Base-by-base conservation (phyloP, 345 rosid species). In the Salix udensis region DNA sequence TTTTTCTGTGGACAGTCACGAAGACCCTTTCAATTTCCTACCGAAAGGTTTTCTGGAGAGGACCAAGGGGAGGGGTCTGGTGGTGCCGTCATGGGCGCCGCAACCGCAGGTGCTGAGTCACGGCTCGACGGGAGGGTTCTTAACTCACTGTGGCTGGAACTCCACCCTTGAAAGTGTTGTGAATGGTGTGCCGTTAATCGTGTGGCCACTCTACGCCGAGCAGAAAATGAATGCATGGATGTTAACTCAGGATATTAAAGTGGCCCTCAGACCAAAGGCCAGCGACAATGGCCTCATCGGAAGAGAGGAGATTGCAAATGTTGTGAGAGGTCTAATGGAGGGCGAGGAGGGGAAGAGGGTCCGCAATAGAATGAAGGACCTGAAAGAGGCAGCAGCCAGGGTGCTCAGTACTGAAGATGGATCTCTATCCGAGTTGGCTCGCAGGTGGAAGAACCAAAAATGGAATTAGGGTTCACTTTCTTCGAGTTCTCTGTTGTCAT, bases 81-180 rank as follows among this genome's bases (percentile, higher is more conserved):
- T 92, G 72, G 81, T 93, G 2, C 83, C 94, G 1, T 88, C 88
- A 2, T 96, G 99, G 99, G 97, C 95, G 19, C 99, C 98, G 24
- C 99, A 96, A 73, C 87, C 91, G 3, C 88, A 86, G 44, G 85
- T 96, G n/a, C 65, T 96, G 67, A 79, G 91, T 24, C 99, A 93
- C 79, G 83, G 85, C 13, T 88, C 96, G 0, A 90, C 97, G 0
- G 96, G 94, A 6, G 98, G 98, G 69, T 96, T 96, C 78, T 64
- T 93, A 46, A 88, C 89, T 8, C 98, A 96, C 19, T 93, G 98
- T 2, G 97, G 99, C 0, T 96, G 97, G 99, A 96, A 94, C 48
- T 96, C 99, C 3, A 81, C 84, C 6, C 87, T 94, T 0, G 97
- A 94, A 69, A 90, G 98, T 58, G 80, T 94, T 0, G 91, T 90